These are phyloP conservation scores for Gracilaria vermiculophylla DNA, from an alignment of 23 red algal genomes.

Conservation along the genomic window DNA sequence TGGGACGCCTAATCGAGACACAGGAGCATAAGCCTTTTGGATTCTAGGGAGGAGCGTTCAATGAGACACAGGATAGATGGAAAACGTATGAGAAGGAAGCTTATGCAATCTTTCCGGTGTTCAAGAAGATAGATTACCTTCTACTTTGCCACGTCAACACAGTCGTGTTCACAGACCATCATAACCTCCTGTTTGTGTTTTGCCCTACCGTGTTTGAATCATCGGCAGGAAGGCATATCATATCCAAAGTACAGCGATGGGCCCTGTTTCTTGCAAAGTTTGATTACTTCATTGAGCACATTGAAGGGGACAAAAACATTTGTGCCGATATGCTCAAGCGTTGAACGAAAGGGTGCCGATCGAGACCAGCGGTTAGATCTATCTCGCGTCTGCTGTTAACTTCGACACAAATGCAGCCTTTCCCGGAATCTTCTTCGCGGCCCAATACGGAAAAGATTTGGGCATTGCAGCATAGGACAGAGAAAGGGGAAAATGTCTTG, in stretches of 20 bases:
- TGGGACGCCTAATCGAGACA: neutral
- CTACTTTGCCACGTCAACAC: neutral
- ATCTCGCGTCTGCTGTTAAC: neutral
- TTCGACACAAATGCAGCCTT: neutral
- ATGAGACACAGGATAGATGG: neutral
- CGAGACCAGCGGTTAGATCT: neutral
- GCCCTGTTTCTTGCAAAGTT: slow-evolving; percentile 26
- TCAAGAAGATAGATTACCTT: slow-evolving; percentile 31
- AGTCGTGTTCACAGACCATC: slow-evolving; percentile 14
- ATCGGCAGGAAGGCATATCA: neutral
- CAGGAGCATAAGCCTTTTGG: slow-evolving; percentile 15
- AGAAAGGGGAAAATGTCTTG: neutral
- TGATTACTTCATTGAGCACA: slow-evolving; percentile 35
- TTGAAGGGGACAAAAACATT: neutral
- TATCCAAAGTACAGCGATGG: slow-evolving; percentile 26
- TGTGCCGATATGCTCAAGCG: slow-evolving; percentile 35
- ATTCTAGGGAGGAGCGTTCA: slow-evolving; percentile 17
- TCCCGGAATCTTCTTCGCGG: neutral
- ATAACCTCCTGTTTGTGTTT: slow-evolving; percentile 16
- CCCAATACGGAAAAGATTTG: neutral
- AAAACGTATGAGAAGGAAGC: slow-evolving; percentile 50
- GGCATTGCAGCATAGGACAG: neutral
- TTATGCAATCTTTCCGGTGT: neutral
- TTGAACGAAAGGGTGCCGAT: slow-evolving; percentile 4
- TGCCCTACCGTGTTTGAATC: neutral